phyloP scores from a whole-genome alignment of 345 rosid genomes.

The Excoecaria cochinchinensis region DNA sequence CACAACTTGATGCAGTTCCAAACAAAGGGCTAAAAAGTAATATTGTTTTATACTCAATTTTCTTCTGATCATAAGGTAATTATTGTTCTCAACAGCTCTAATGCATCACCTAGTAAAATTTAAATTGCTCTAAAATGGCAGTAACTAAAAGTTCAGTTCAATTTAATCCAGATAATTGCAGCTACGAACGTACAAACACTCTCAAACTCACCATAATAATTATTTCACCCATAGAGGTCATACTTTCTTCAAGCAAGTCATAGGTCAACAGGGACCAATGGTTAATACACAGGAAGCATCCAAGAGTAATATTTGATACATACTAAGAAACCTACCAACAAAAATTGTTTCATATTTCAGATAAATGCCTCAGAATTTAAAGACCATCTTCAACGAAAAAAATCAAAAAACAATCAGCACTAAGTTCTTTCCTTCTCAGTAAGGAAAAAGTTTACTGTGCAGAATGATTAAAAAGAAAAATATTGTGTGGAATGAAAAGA shows the following conservation, averaged over 20 bases:
- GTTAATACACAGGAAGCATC: not conserved
- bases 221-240: not conserved
- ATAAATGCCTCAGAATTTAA: not conserved
- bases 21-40: not conserved
- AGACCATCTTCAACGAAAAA: too few relatives aligned
- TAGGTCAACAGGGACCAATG: not conserved
- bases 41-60: not conserved
- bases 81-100: not conserved
- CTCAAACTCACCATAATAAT: not conserved
- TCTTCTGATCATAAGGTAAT: not conserved
- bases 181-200: not conserved
- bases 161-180: not conserved
- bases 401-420: too few relatives aligned
- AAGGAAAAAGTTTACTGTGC: too few relatives aligned
- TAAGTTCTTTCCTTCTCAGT: too few relatives aligned
- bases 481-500: not conserved
- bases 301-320: not conserved
- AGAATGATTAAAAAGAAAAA: too few relatives aligned
- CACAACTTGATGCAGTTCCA: not conserved
- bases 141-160: not conserved
- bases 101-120: not conserved
- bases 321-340: too few relatives aligned
- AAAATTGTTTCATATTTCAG: not conserved
- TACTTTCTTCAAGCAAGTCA: not conserved
- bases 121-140: not conserved